Evolutionary conservation across 352 stramenopile species (phyloP), one percentile per base, ranked within the genome.

Genomic region (Globisporangium radiosum): DNA sequence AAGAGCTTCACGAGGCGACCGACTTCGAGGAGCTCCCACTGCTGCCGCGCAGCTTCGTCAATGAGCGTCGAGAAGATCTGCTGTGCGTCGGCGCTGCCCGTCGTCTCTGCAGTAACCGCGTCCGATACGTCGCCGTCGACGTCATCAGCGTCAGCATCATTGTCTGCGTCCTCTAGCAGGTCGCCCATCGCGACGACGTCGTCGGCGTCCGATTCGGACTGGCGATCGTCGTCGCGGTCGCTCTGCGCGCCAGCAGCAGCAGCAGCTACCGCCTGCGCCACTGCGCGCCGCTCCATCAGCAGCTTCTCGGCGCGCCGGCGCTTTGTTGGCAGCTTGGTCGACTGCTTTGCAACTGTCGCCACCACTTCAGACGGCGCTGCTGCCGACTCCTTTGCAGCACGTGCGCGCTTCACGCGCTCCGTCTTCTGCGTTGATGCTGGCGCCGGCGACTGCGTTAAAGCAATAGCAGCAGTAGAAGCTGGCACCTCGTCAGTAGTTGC

Each of bases 1-100:
- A 94, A 93, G n/a, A 94, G 66, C 10, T 81, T 81, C 52, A 93
- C 80, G 11, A 94, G 72, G 0, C 83, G 83, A 25, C 85, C 85
- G 37, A 94, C 80, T 47, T 94, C 85, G 4, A 88, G 40, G 13
- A 94, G 64, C 44, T 93, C 82, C 85, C 85, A 94, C 13, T 64
- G 63, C 38, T 92, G 81, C 54, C 79, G 65, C 42, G 83, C 85
- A 25, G 85, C 85, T 36, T 81, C 75, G 59, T 93, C 83, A 43
- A 94, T 92, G 14, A 94, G 70, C 47, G 69, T 64, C 15, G 80
- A 87, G 57, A 87, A 91, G n/a, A 90, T 45, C n/a, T 70, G 56
- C 15, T 68, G 7, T 8, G 11, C 40, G 40, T 13, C 11, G 7
- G 7, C 59, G 10, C 62, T 65, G 36, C 56, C 3, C 13, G 43